Evolutionary conservation across 495 filamentous ascomycete genomes (phyloP), one percentile per base, ranked within the genome.

Genomic region (Daldinia decipiens): DNA sequence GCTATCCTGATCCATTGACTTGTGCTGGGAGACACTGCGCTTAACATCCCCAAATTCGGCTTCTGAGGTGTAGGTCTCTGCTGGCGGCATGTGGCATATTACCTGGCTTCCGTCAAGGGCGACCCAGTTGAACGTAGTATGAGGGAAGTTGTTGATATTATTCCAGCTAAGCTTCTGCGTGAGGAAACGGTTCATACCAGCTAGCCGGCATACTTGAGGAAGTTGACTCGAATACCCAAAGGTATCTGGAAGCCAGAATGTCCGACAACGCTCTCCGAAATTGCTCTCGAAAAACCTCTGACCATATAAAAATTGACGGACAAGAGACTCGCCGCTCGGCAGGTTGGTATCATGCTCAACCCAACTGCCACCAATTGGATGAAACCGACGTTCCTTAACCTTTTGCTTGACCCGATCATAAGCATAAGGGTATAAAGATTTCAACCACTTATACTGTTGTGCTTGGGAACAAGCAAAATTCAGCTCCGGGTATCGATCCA

Each of bases 91-190:
- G 77, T 99, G 95, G 79, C 95, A 98, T 57, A 99, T 85, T 47
- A 99, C 95, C 74, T 99, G 95, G 66, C 91, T 96, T 17, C 95
- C 94, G 76, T 99, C 95, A 27, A 97, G 87, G 2, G 93, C 84
- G 19, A 99, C 94, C 95, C 95, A 99, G 74, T 95, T 95, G 84
- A 99, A 99, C 0, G 95, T 98, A 1, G 95, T 98, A 72, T 98
- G 95, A 1, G 95, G 95, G 81, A 99, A 99, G 65, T 91, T 97
- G 82, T 99, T 98, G 84, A 99, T 98, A 79, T 98, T 98, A 79
- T 99, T 99, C 86, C 86, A 87, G 71, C 86, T 87, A 56, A 99
- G 86, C 80, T 99, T 99, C 80, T 99, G 95, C 1, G 95, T 99
- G 70, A 99, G 92, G 82, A 99, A 99, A 32, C 95, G 87, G 59